Conservation (phyloP, 1,284 basidiomycete species). For the Ceratobasidium sp. region DNA sequence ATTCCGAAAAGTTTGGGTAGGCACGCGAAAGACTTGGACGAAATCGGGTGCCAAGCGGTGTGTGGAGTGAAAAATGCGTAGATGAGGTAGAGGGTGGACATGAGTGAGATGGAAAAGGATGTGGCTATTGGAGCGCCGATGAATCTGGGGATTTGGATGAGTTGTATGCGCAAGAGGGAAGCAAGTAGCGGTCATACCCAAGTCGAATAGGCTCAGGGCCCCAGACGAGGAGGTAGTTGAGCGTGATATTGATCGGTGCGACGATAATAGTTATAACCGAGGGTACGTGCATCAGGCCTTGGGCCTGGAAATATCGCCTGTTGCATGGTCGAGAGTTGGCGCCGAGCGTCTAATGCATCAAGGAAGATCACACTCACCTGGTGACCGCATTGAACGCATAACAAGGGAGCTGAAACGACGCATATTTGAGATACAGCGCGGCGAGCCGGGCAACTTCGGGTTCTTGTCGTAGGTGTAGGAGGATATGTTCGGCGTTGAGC, state of each 20-base stretch:
- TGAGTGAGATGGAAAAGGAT: conserved; percentile 88
- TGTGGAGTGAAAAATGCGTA: conserved; percentile 82
- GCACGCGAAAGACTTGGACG: conserved; percentile 73
- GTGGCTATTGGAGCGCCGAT: conserved; percentile 93
- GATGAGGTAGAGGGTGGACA: conserved; percentile 73
- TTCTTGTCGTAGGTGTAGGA: conserved; percentile 86
- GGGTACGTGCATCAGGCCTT: conserved; percentile 86
- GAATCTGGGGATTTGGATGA: conserved; percentile 61
- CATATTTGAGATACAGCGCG: conserved; percentile 79
- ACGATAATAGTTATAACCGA: conserved; percentile 87
- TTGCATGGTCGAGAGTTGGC: background rate
- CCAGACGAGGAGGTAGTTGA: conserved; percentile 91
- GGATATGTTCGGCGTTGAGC: conserved; percentile 84
- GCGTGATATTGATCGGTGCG: conserved; percentile 85
- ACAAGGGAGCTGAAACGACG: conserved; percentile 87
- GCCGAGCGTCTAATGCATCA: conserved; percentile 54
- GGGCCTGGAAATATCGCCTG: conserved; percentile 48
- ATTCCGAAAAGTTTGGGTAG: conserved; percentile 79
- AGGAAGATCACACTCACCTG: conserved; percentile 86
- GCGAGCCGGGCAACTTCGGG: conserved; percentile 86
- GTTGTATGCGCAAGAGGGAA: background rate
- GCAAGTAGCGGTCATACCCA: conserved; percentile 60
- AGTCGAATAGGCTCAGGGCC: conserved; percentile 81
- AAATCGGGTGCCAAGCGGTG: conserved; percentile 88
- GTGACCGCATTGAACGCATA: conserved; percentile 83